Conservation (phyloP, 2,329 filamentous ascomycete genomes). For the Aotearoamyces nothofagi region DNA sequence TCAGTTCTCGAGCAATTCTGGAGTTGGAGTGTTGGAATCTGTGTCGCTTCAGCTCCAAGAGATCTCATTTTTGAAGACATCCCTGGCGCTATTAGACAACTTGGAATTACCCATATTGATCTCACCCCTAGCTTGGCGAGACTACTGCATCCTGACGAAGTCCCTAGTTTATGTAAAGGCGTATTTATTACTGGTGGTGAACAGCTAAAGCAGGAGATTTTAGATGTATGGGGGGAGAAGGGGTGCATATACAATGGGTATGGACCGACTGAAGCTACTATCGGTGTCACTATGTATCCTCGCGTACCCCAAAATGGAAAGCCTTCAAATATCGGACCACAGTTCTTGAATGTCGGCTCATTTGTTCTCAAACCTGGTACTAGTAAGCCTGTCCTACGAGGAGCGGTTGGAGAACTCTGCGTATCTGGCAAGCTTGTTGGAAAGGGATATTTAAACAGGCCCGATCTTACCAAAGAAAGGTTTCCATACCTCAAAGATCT, state of each 20-base stretch:
- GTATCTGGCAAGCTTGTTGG: slow-evolving; percentile 78
- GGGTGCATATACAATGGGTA: slow-evolving; percentile 84
- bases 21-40: slow-evolving; percentile 86
- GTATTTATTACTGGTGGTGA: slow-evolving; percentile 93
- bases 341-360: slow-evolving; percentile 78
- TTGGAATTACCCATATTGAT: slow-evolving; percentile 80
- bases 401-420: slow-evolving; percentile 76
- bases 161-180: slow-evolving; percentile 63
- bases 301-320: slow-evolving; percentile 64
- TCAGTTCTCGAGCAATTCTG: slow-evolving; percentile 89
- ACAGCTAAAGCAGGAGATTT: slow-evolving; percentile 73
- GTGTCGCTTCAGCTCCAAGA: slow-evolving; percentile 65
- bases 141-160: slow-evolving; percentile 62
- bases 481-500: slow-evolving; percentile 46
- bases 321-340: slow-evolving; percentile 73
- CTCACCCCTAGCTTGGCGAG: slow-evolving; percentile 78
- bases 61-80: slow-evolving; percentile 80
- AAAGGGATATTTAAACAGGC: slow-evolving; percentile 72
- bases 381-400: slow-evolving; percentile 55
- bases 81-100: slow-evolving; percentile 50
- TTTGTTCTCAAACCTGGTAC: slow-evolving; percentile 61
- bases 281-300: slow-evolving; percentile 83
- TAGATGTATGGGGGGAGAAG: slow-evolving; percentile 70
- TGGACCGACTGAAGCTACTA: slow-evolving; percentile 84
- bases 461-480: slow-evolving; percentile 59